These are phyloP conservation scores for Hansfordia pulvinata DNA, from an alignment of 2,329 filamentous ascomycete genomes.

Conservation along the genomic window DNA sequence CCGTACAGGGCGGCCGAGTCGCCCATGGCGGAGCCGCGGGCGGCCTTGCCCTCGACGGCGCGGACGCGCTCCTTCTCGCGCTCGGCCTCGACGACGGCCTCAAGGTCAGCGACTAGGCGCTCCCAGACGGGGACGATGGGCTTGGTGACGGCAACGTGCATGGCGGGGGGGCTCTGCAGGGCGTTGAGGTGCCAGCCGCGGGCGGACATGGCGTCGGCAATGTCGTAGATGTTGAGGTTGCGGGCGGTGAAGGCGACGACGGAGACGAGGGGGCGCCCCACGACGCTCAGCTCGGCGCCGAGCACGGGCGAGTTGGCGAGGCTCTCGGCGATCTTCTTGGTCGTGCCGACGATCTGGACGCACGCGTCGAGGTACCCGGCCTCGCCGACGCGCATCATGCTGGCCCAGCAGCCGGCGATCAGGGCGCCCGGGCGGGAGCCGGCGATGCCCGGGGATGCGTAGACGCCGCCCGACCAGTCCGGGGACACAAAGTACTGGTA, in stretches of 20 bases:
- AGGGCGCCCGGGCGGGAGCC: conserved; percentile 85
- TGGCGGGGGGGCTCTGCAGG: conserved; percentile 78
- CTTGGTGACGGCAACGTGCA: conserved; percentile 87
- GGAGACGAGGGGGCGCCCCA: conserved; percentile 77
- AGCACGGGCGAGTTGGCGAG: conserved; percentile 59
- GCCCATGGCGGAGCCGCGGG: conserved; percentile 54
- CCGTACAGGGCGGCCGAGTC: conserved; percentile 86
- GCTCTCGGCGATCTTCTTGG: conserved; percentile 68
- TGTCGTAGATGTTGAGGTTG: conserved; percentile 84
- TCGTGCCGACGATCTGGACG: conserved; percentile 72
- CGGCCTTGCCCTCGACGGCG: conserved; percentile 52
- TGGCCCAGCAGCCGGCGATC: conserved; percentile 93
- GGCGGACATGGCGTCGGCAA: conserved; percentile 74
- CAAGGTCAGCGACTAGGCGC: conserved; percentile 59
- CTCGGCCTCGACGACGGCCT: conserved; percentile 54
- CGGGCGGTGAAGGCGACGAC: conserved; percentile 81
- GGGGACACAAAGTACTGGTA: conserved; percentile 96
- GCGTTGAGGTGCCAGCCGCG: conserved; percentile 95
- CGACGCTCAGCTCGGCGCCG: conserved; percentile 57
- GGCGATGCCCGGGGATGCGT: conserved; percentile 83
- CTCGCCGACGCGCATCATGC: conserved; percentile 78
- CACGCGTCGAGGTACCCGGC: conserved; percentile 79
- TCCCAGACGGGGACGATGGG: conserved; percentile 76
- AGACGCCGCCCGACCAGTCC: conserved; percentile 92
- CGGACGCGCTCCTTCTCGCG: conserved; percentile 68